These are phyloP conservation scores for Penicillium sp. DNA, from an alignment of 2,329 filamentous ascomycete species.

Conservation along the genomic window DNA sequence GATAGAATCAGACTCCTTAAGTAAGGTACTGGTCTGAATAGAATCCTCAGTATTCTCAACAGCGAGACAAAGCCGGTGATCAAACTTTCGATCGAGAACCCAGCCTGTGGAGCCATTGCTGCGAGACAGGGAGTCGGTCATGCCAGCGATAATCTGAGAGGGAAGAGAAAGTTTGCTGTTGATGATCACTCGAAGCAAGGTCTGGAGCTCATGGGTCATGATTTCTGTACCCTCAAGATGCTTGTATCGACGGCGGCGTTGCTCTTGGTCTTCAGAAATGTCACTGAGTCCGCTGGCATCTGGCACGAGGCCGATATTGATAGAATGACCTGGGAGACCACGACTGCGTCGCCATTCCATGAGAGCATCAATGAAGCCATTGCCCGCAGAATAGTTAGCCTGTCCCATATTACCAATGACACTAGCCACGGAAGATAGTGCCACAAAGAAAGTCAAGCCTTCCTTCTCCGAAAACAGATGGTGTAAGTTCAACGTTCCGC, in stretches of 20 bases:
- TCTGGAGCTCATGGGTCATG: slow-evolving; percentile 19
- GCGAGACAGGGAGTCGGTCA: slow-evolving; percentile 21
- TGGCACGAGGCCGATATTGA: slow-evolving; percentile 25
- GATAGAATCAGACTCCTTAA: slow-evolving; percentile 10
- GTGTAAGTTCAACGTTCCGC: slow-evolving; percentile 19
- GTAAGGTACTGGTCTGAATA: slow-evolving; percentile 10
- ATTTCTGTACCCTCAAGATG: slow-evolving; percentile 26
- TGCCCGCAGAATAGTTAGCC: slow-evolving; percentile 59
- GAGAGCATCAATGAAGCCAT: slow-evolving; percentile 32
- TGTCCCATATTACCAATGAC: slow-evolving; percentile 60
- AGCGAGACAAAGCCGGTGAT: slow-evolving; percentile 18
- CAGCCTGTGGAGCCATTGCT: slow-evolving; percentile 14
- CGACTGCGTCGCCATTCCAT: slow-evolving; percentile 20
- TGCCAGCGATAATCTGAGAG: slow-evolving; percentile 21
- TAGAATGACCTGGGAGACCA: slow-evolving; percentile 16
- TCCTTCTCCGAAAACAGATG: slow-evolving; percentile 6
- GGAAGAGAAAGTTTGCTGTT: slow-evolving; percentile 17
- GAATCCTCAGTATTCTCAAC: slow-evolving; percentile 7
- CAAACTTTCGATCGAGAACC: slow-evolving; percentile 25
- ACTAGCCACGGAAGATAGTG: slow-evolving; percentile 57
- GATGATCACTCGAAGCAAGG: slow-evolving; percentile 20
- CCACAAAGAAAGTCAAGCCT: slow-evolving; percentile 48
- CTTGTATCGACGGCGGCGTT: slow-evolving; percentile 21
- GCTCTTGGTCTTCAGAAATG: slow-evolving; percentile 18
- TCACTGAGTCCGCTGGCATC: slow-evolving; percentile 25